Evolutionary conservation across 2,329 filamentous ascomycete species (phyloP), one percentile per base, ranked within the genome.

Genomic region (Coleophoma cylindrospora): DNA sequence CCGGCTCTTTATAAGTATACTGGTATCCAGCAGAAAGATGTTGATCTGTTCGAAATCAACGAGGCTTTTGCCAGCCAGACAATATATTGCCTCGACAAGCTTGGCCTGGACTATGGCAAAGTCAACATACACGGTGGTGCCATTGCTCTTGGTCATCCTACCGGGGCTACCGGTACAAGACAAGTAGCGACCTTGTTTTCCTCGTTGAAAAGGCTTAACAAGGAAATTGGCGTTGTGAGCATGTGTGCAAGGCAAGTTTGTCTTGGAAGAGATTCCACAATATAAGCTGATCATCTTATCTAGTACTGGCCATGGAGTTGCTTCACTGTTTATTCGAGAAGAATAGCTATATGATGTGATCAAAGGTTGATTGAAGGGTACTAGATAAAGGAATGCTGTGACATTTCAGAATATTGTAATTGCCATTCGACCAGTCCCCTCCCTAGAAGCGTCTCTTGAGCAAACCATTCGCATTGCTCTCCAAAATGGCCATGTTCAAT

Each of bases 21-120:
- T 3, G 81, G 77, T 2, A 61, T 86, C 6, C 62, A 67, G n/a
- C 76, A 74, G 37, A 70, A 74, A 0, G 82, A 86, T 41, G 74
- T 87, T 3, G 78, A 79, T 40, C 70, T 86, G 15, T 86, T 82
- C 79, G 83, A 87, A 65, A 78, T 87, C 63, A 87, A 86, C 60
- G 83, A 86, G 49, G 59, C 60, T 9, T 63, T 61, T 50, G 60
- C 59, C 14, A 58, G 57, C 45, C 58, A 61, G 43, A 50, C 54
- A 40, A 11, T 61, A 5, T 58, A 77, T 52, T 78, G 74, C 47
- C 66, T 78, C 1, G 54, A 74, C 54, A 69, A 70, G 22, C 50
- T 79, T 33, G 74, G 74, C 0, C 61, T 79, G 48, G 74, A 77
- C 52, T 55, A 63, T 38, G 68, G 64, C 5, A 75, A 69, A 63